Evolutionary conservation across 2,329 filamentous ascomycete species (phyloP).

Genomic region (Claviceps africana): DNA sequence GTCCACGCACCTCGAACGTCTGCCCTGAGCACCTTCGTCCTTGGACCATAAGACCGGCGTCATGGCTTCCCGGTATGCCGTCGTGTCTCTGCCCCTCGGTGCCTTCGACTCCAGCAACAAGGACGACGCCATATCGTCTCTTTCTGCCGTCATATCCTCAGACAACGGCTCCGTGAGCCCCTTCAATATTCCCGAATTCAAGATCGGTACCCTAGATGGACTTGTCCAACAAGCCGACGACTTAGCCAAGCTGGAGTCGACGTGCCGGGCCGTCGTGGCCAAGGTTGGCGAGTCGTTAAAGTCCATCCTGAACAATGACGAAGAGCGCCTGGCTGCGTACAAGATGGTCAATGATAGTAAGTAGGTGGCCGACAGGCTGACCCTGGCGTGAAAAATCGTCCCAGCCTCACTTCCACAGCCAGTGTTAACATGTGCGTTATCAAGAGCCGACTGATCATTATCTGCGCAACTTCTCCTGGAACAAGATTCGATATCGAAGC

Average conservation of each 20-base stretch:
- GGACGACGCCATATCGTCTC: conserved; percentile 65
- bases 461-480: conserved; percentile 80
- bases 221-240: conserved; percentile 95
- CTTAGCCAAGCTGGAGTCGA: conserved; percentile 69
- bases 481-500: conserved; percentile 91
- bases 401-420: conserved; percentile 5
- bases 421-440: background rate
- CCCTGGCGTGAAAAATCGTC: conserved; percentile 7
- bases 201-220: conserved; percentile 91
- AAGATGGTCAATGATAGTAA: conserved; percentile 90
- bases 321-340: conserved; percentile 69
- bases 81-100: conserved; percentile 79
- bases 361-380: conserved; percentile 15
- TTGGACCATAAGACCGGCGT: conserved; percentile 2
- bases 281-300: conserved; percentile 82
- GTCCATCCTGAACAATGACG: conserved; percentile 70
- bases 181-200: conserved; percentile 85
- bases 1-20: background rate
- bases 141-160: conserved; percentile 56
- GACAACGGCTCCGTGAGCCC: conserved; percentile 64
- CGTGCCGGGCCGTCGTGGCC: conserved; percentile 67
- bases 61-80: conserved; percentile 57
- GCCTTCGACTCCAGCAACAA: conserved; percentile 69
- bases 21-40: background rate
- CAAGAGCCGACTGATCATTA: conserved; percentile 93